phyloP scores from a whole-genome alignment of 2,329 filamentous ascomycete genomes.

The Cladophialophora exuberans region DNA sequence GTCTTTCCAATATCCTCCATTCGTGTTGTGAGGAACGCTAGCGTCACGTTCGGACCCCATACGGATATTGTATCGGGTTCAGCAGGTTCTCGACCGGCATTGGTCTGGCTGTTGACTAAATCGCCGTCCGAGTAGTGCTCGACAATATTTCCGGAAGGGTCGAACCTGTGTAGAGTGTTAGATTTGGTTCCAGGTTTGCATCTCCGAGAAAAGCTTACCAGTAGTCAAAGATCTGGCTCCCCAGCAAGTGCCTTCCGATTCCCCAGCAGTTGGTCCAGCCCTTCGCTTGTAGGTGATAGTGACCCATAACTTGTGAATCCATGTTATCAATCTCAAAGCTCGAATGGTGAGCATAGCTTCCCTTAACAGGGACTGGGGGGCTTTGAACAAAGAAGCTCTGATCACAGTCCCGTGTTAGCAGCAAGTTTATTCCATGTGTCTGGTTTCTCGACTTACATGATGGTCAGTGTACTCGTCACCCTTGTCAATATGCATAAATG shows the following conservation, averaged over 20 bases:
- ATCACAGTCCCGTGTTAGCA: background rate
- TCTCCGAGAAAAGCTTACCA: slow-evolving; percentile 52
- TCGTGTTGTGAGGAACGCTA: background rate
- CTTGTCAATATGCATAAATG: slow-evolving; percentile 55
- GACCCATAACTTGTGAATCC: slow-evolving; percentile 70
- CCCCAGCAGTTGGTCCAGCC: slow-evolving; percentile 70
- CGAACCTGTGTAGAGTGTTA: slow-evolving; percentile 57
- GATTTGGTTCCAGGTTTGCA: background rate
- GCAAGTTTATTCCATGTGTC: slow-evolving; percentile 38
- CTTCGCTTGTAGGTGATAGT: slow-evolving; percentile 67
- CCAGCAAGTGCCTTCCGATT: slow-evolving; percentile 69
- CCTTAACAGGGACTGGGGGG: slow-evolving; percentile 34
- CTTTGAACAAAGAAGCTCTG: slow-evolving; percentile 14
- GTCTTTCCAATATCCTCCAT: background rate
- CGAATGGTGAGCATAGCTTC: slow-evolving; percentile 66
- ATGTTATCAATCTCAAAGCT: slow-evolving; percentile 73
- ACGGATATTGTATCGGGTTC: slow-evolving; percentile 36
- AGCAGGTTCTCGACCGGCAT: slow-evolving; percentile 34
- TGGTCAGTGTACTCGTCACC: slow-evolving; percentile 52
- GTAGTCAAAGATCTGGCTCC: slow-evolving; percentile 73
- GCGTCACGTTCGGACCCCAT: slow-evolving; percentile 37
- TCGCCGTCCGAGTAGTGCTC: slow-evolving; percentile 4
- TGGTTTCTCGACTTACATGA: slow-evolving; percentile 55
- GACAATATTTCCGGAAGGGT: slow-evolving; percentile 56
- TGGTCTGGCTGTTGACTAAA: slow-evolving; percentile 29